Base-by-base conservation (phyloP, 768 basidiomycete species). In the Tubosaeta brunneosetosa region DNA sequence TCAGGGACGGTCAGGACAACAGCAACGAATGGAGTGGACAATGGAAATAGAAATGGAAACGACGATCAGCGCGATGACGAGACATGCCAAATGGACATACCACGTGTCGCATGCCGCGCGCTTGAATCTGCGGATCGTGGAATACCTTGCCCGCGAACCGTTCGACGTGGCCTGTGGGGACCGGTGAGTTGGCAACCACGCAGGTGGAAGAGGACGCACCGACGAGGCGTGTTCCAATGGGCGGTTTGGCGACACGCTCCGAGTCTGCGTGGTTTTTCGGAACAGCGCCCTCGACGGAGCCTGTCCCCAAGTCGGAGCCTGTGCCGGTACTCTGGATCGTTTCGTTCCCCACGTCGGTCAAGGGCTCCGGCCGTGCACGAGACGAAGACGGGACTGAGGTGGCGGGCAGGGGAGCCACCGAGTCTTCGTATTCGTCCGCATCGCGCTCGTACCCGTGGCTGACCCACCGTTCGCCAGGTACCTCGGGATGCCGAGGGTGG, bases 401-500 rank as follows among this genome's bases (percentile, higher is more conserved):
- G 22, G 14, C 45, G 19, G 10, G 6, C n/a, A 11, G 17, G n/a
- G 32, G 13, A 9, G 27, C 6, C 29, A 29, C 29, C 29, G 29
- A 29, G 22, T 19, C 9, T 17, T 29, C 52, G 25, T 54, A 56
- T 31, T 63, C 62, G 2, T 62, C 62, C 22, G 7, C 51, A 29
- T 63, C 62, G 17, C 62, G 62, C 27, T 63, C 62, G 17, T 65
- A 63, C 6, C 62, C 62, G 4, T 41, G 50, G 36, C 61, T 55
- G 8, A 46, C 29, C 16, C 17, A 19, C 22, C 13, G 6, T 9
- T 29, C 29, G 6, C 29, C 49, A 8, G 14, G n/a, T 14, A 25
- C 27, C 25, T 16, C 26, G 17, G 19, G n/a, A n/a, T 29, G 43
- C 10, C 9, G 43, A 8, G 14, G 16, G 13, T 16, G 16, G 3